These are phyloP conservation scores for Zalerion maritima DNA, from an alignment of 495 filamentous ascomycete species.

Conservation along the genomic window DNA sequence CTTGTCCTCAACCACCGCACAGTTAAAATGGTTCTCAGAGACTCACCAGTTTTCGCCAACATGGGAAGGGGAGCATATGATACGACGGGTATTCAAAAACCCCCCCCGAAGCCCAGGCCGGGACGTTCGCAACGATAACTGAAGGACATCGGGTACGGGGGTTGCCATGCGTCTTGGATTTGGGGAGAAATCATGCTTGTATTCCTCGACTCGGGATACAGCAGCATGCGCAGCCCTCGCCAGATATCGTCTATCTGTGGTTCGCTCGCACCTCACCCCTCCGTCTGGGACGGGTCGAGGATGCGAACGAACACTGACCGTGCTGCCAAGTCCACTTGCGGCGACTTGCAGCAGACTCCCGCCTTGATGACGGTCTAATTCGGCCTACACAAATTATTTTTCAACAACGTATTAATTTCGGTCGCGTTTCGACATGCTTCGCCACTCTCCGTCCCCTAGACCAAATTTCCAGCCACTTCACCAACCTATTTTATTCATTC, in stretches of 20 bases:
- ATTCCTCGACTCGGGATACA: not conserved
- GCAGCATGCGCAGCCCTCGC: not conserved
- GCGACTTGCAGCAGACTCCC: not conserved
- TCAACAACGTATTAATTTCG: conserved; percentile 3
- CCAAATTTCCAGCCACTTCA: conserved; percentile 1
- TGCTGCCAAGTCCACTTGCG: conserved; percentile 6
- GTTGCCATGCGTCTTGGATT: no score
- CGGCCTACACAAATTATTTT: no score
- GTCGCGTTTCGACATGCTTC: conserved; percentile 1
- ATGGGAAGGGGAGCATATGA: conserved; percentile 44
- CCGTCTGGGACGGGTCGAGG: not conserved
- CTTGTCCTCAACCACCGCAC: no score
- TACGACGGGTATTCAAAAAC: conserved; percentile 40
- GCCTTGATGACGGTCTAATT: not conserved
- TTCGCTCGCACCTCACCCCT: conserved; percentile 1
- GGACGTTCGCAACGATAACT: conserved; percentile 17
- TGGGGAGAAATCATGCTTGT: conserved; percentile 14
- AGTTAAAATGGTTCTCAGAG: conserved; percentile 32
- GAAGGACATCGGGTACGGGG: no score
- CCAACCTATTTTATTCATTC: conserved; percentile 11
- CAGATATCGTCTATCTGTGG: conserved; percentile 1
- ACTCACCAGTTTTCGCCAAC: conserved; percentile 27
- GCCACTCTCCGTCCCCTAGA: not conserved
- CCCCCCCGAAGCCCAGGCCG: conserved; percentile 37
- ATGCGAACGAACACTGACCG: conserved; percentile 7